phyloP scores from a whole-genome alignment of 2,329 filamentous ascomycete species.

The Fusarium sp. region DNA sequence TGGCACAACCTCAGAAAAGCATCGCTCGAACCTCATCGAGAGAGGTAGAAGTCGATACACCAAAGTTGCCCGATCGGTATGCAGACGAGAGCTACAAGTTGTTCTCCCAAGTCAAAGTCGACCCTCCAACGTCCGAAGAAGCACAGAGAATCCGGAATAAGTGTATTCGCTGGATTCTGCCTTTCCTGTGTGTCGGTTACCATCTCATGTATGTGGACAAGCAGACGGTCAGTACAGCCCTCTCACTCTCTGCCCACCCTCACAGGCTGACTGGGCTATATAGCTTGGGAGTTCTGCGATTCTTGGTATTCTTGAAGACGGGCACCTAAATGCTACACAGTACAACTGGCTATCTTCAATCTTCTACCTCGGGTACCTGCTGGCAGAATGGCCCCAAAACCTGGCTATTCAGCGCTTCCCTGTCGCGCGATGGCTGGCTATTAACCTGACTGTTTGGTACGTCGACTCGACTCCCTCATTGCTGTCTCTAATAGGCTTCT shows the following conservation, averaged over 20 bases:
- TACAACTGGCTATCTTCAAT: neutral
- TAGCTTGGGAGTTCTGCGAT: neutral
- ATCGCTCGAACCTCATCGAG: neutral
- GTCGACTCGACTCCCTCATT: neutral
- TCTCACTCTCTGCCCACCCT: too few species aligned
- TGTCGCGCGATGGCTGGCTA: neutral
- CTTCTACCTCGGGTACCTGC: neutral
- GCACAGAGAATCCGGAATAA: neutral
- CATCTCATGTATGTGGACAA: slow-evolving; percentile 1
- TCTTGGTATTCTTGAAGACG: neutral
- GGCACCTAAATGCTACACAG: neutral
- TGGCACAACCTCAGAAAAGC: neutral
- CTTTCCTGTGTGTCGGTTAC: neutral
- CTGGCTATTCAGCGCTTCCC: neutral
- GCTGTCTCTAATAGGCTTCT: neutral
- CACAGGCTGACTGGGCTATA: neutral
- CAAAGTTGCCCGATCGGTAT: neutral
- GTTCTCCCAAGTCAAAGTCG: neutral
- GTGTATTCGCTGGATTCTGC: neutral
- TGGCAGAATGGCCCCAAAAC: neutral
- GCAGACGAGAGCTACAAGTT: slow-evolving; percentile 3
- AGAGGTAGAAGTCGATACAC: neutral
- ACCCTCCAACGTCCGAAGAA: neutral
- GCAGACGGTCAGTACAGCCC: too few species aligned
- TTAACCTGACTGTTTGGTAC: neutral